phyloP scores from a whole-genome alignment of 1,284 basidiomycete genomes.

The Ceratobasidium sp. region DNA sequence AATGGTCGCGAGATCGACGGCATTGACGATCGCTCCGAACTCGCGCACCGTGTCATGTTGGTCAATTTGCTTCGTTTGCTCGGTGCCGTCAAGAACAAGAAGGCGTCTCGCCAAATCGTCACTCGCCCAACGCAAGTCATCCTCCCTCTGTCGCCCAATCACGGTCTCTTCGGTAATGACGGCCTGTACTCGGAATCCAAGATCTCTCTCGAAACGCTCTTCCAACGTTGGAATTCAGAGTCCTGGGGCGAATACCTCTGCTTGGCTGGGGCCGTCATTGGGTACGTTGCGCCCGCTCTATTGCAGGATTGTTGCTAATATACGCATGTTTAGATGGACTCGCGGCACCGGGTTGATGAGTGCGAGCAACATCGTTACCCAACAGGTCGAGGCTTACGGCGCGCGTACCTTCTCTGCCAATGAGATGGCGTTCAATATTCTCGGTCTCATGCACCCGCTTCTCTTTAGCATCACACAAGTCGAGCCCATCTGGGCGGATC shows the following conservation, averaged over 20 bases:
- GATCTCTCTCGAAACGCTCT: slow-evolving; percentile 97
- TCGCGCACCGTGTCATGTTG: slow-evolving; percentile 97
- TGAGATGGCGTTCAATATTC: slow-evolving; percentile 99
- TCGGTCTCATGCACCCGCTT: slow-evolving; percentile 99
- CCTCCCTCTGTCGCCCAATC: slow-evolving; percentile 96
- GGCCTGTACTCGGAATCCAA: slow-evolving; percentile 99
- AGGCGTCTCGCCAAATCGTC: slow-evolving; percentile 94
- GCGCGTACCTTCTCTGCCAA: slow-evolving; percentile 98
- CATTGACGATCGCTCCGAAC: slow-evolving; percentile 96
- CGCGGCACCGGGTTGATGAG: slow-evolving; percentile 99
- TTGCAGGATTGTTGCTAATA: slow-evolving; percentile 47
- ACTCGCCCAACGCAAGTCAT: slow-evolving; percentile 99
- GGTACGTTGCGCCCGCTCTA: slow-evolving; percentile 65
- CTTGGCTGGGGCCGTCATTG: slow-evolving; percentile 97
- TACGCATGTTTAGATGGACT: slow-evolving; percentile 76
- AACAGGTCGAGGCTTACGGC: slow-evolving; percentile 93
- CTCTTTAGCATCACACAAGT: slow-evolving; percentile 99
- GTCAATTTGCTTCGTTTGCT: slow-evolving; percentile 95
- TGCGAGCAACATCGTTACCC: slow-evolving; percentile 94
- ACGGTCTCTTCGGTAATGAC: slow-evolving; percentile 97
- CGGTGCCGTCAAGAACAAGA: slow-evolving; percentile 97
- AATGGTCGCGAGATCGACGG: slow-evolving; percentile 98
- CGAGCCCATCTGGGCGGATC: slow-evolving; percentile 98
- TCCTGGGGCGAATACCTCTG: slow-evolving; percentile 99
- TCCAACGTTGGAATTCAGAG: slow-evolving; percentile 98